phyloP scores from a whole-genome alignment of 2,329 filamentous ascomycete species.

The Paraphaeosphaeria minitans region DNA sequence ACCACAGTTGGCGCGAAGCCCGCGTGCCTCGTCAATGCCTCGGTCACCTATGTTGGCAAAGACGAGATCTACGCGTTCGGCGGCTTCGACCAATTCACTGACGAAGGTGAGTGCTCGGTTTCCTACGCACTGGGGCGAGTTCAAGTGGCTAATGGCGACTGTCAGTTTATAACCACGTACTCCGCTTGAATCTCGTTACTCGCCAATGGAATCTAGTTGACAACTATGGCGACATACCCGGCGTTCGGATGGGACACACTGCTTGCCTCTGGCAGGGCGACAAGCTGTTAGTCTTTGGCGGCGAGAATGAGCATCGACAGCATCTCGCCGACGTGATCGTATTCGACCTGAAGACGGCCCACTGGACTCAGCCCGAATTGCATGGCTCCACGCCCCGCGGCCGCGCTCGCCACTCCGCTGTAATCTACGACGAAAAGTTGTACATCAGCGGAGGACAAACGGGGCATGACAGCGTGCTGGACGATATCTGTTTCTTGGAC shows the following conservation, averaged over 20 bases:
- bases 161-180: conserved; percentile 93
- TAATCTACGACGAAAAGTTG: conserved; percentile 93
- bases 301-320: conserved; percentile 95
- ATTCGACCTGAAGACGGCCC: conserved; percentile 90
- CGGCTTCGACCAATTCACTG: conserved; percentile 97
- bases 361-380: conserved; percentile 93
- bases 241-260: conserved; percentile 96
- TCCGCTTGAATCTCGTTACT: conserved; percentile 83
- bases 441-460: conserved; percentile 97
- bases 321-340: conserved; percentile 96
- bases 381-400: conserved; percentile 85
- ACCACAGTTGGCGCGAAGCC: conserved; percentile 68
- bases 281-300: conserved; percentile 96
- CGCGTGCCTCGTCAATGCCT: conserved; percentile 95
- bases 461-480: conserved; percentile 88
- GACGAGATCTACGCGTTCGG: conserved; percentile 98
- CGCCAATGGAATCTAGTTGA: conserved; percentile 95
- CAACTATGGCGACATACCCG: conserved; percentile 97
- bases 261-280: conserved; percentile 91
- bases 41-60: conserved; percentile 97
- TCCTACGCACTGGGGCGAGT: background rate
- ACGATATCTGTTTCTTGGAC: conserved; percentile 96
- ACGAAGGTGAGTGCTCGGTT: conserved; percentile 68
- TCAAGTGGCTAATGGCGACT: conserved; percentile 8
- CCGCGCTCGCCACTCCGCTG: conserved; percentile 88